Evolutionary conservation across 441 rosid genomes (phyloP).

Genomic region (Cnidoscolus chayamansa): DNA sequence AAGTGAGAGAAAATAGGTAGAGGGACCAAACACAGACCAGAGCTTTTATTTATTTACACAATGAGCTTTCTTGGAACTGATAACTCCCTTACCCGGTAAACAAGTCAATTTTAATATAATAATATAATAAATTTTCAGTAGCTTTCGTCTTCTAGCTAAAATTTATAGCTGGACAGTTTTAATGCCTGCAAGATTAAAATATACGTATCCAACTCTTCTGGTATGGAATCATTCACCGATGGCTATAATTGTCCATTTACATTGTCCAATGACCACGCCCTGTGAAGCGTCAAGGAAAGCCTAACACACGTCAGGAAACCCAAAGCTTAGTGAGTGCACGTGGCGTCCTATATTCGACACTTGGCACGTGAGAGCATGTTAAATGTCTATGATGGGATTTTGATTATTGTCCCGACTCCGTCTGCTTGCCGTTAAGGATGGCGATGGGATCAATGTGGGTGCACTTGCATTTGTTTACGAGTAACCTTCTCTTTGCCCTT

Average conservation of each 20-base stretch:
- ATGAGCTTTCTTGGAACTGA: conserved; percentile 22
- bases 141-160: conserved; percentile 4
- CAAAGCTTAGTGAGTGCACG: conserved; percentile 11
- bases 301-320: conserved; percentile 34
- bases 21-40: conserved; percentile 23
- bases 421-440: conserved; percentile 21
- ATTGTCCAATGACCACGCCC: conserved; percentile 19
- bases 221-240: neutral
- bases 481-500: neutral
- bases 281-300: conserved; percentile 26
- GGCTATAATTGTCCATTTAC: conserved; percentile 24
- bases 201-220: neutral
- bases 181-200: neutral
- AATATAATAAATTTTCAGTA: neutral
- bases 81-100: conserved; percentile 40
- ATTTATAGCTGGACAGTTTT: neutral
- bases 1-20: conserved; percentile 14
- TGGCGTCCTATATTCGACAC: conserved; percentile 25
- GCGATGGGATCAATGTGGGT: conserved; percentile 12
- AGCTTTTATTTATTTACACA: conserved; percentile 21
- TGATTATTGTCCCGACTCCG: conserved; percentile 18
- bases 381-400: conserved; percentile 23
- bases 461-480: neutral
- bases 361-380: conserved; percentile 30
- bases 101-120: conserved; percentile 16